Conservation (phyloP, 441 rosid genomes). For the Pelargonium myrrhifolium region DNA sequence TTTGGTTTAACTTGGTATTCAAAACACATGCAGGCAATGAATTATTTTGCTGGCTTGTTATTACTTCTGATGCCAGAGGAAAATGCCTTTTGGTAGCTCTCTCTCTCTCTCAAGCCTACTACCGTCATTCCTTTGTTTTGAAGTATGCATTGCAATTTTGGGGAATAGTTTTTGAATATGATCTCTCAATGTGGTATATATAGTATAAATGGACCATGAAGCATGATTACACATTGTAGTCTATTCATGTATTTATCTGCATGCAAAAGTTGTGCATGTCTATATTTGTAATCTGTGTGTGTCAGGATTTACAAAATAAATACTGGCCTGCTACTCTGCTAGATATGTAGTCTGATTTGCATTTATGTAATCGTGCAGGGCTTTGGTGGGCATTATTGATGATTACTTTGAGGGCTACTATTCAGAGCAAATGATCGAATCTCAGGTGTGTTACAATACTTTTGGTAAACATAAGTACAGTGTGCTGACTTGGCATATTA, state of each 20-base stretch:
- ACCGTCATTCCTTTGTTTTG: background rate
- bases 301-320: conserved; percentile 5
- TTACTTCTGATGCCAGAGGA: conserved; percentile 77
- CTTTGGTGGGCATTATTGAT: conserved; percentile 60
- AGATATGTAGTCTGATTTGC: conserved; percentile 19
- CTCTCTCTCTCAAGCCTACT: background rate
- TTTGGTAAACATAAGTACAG: background rate
- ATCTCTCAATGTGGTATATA: conserved; percentile 9
- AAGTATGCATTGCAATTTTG: background rate
- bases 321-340: conserved; percentile 7
- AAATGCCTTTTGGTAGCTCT: conserved; percentile 62
- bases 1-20: conserved; percentile 14
- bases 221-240: no score
- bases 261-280: no score
- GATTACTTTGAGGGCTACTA: conserved; percentile 63
- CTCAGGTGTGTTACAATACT: conserved; percentile 41
- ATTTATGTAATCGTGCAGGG: conserved; percentile 33
- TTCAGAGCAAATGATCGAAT: conserved; percentile 64
- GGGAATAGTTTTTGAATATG: background rate
- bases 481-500: background rate
- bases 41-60: conserved; percentile 65
- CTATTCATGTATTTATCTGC: no score
- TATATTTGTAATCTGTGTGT: background rate
- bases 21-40: conserved; percentile 57
- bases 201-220: background rate